A percentile compares a stretch with the other conserved stretches of the same genome.
These are phyloP conservation scores for Plenodomus tracheiphilus DNA, from an alignment of 2,329 filamentous ascomycete species.

Conservation along the genomic window DNA sequence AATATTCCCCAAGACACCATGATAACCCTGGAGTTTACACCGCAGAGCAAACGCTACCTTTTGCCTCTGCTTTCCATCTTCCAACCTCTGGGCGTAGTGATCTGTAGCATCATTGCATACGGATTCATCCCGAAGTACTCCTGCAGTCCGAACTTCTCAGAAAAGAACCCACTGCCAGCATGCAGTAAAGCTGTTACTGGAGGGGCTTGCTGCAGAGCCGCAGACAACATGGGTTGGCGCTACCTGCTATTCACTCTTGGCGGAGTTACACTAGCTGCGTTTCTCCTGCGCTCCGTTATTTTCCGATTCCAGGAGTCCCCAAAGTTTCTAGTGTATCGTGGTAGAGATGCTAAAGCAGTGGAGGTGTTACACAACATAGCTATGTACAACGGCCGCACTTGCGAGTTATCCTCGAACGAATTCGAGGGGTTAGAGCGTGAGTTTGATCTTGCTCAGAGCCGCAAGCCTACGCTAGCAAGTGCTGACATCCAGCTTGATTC, in stretches of 20 bases:
- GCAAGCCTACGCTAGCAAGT: conserved; percentile 32
- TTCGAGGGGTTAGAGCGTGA: conserved; percentile 43
- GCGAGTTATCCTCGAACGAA: conserved; percentile 40
- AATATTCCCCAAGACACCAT: conserved; percentile 62
- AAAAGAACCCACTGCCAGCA: conserved; percentile 48
- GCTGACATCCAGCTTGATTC: conserved; percentile 35
- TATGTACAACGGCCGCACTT: conserved; percentile 45
- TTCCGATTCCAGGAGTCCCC: conserved; percentile 63
- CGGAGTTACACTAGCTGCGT: conserved; percentile 47
- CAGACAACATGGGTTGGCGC: conserved; percentile 51
- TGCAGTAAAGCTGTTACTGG: conserved; percentile 45
- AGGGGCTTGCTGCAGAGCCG: conserved; percentile 41
- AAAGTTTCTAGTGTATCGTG: conserved; percentile 60
- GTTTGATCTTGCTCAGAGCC: conserved; percentile 24
- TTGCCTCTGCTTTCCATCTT: conserved; percentile 59
- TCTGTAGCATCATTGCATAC: conserved; percentile 57
- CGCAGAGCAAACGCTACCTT: conserved; percentile 56
- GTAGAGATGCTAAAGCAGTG: conserved; percentile 57
- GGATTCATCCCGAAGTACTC: conserved; percentile 57
- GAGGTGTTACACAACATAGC: conserved; percentile 50
- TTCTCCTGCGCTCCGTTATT: conserved; percentile 57
- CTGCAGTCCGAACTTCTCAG: conserved; percentile 57
- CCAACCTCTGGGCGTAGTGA: conserved; percentile 59
- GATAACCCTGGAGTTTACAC: conserved; percentile 60
- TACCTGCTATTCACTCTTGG: conserved; percentile 50